These are phyloP conservation scores for Boletus barrowsii DNA, from an alignment of 768 basidiomycete genomes.

Conservation along the genomic window DNA sequence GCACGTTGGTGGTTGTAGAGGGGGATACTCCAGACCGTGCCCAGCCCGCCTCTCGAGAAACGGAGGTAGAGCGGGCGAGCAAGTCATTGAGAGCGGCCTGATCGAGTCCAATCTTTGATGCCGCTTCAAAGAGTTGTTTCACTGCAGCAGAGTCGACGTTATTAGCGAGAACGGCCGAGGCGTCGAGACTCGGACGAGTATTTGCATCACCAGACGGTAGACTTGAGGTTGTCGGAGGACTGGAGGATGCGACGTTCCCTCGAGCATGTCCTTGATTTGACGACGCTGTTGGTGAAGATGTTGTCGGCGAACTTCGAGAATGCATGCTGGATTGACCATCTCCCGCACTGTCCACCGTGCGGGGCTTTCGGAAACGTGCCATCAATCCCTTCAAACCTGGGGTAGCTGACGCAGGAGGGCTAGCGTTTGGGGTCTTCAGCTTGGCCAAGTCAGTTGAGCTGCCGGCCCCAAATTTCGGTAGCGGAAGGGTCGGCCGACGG, in stretches of 20 bases:
- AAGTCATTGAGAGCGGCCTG: conserved; percentile 67
- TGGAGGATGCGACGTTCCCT: conserved; percentile 30
- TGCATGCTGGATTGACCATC: conserved; percentile 32
- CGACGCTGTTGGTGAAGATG: conserved; percentile 35
- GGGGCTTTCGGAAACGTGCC: conserved; percentile 61
- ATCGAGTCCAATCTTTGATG: conserved; percentile 71
- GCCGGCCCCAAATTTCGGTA: conserved; percentile 38
- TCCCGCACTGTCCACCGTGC: conserved; percentile 24
- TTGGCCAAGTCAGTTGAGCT: conserved; percentile 48
- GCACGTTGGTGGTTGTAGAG: conserved; percentile 4
- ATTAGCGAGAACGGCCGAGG: conserved; percentile 20
- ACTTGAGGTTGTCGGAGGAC: conserved; percentile 9
- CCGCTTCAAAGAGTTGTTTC: conserved; percentile 74
- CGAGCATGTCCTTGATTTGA: conserved; percentile 32
- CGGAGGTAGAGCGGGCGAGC: conserved; percentile 67
- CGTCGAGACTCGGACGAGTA: conserved; percentile 24
- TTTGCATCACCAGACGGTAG: conserved; percentile 14
- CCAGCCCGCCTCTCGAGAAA: conserved; percentile 51
- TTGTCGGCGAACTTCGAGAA: conserved; percentile 31
- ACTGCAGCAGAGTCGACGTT: conserved; percentile 52
- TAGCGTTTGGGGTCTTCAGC: conserved; percentile 53
- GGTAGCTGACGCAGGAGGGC: conserved; percentile 67
- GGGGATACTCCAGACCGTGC: conserved; percentile 31
- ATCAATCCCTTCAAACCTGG: conserved; percentile 81
- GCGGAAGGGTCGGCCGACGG: conserved; percentile 46